Conservation (phyloP, 441 rosid genomes). For the Raphanus hybrid region DNA sequence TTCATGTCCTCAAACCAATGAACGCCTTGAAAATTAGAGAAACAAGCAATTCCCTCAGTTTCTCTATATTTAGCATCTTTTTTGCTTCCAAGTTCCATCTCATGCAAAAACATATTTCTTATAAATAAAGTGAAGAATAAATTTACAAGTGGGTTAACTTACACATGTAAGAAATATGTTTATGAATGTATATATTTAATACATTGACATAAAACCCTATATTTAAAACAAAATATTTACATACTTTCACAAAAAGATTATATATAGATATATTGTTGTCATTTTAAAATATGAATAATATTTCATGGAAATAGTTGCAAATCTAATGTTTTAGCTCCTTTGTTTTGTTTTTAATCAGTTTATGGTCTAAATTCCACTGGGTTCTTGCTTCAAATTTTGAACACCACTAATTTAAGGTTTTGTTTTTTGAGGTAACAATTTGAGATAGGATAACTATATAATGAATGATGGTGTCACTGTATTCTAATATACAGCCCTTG, state of each 20-base stretch:
- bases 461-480: not conserved
- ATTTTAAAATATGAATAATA: not conserved
- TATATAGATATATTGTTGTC: too few species aligned
- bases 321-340: not conserved
- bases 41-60: constrained; percentile 37
- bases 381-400: not conserved
- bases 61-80: constrained; percentile 35
- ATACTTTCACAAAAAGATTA: too few species aligned
- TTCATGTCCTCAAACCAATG: constrained; percentile 46
- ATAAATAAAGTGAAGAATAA: not conserved
- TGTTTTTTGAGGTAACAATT: too few species aligned
- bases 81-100: not conserved
- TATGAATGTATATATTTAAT: too few species aligned
- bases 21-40: constrained; percentile 40
- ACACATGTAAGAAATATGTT: too few species aligned
- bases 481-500: too few species aligned
- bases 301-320: not conserved
- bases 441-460: not conserved
- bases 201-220: too few species aligned
- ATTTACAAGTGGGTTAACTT: not conserved
- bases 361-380: not conserved
- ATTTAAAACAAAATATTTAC: too few species aligned
- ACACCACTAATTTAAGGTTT: too few species aligned
- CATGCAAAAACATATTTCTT: not conserved
- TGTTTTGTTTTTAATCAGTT: not conserved